Evolutionary conservation across 805 yeast species (phyloP).

Genomic region (Starmerella sp.): DNA sequence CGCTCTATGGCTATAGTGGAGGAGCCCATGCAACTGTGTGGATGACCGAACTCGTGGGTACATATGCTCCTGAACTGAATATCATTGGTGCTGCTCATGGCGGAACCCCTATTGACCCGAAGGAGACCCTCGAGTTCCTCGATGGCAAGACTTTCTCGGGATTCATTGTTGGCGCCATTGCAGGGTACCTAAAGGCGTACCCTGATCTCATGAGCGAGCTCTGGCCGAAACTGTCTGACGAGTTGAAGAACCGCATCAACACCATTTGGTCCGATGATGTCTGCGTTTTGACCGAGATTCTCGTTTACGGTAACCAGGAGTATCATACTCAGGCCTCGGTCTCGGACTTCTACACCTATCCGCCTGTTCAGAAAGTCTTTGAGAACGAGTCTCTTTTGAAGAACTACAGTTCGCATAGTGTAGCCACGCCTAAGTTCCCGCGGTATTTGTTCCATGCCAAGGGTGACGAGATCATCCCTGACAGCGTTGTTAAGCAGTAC

Average conservation of each 20-base stretch:
- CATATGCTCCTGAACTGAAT: background rate
- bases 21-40: background rate
- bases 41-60: background rate
- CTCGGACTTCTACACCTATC: background rate
- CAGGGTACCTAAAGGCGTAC: slow-evolving; percentile 21
- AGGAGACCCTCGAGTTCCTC: slow-evolving; percentile 3
- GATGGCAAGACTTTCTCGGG: slow-evolving; percentile 20
- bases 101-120: background rate
- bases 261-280: background rate
- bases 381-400: background rate
- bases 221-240: slow-evolving; percentile 3
- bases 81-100: slow-evolving; percentile 19
- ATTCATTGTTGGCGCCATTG: slow-evolving; percentile 21
- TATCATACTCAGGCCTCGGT: background rate
- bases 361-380: background rate
- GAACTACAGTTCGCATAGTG: slow-evolving; percentile 1
- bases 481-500: slow-evolving; percentile 14
- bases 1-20: background rate
- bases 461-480: slow-evolving; percentile 21
- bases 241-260: background rate
- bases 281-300: background rate
- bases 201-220: slow-evolving; percentile 11
- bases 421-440: slow-evolving; percentile 19
- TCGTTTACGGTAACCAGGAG: background rate
- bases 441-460: slow-evolving; percentile 21